Evolutionary conservation across 2,329 filamentous ascomycete genomes (phyloP), one percentile per base, ranked within the genome.

Genomic region (Fusarium illudens): DNA sequence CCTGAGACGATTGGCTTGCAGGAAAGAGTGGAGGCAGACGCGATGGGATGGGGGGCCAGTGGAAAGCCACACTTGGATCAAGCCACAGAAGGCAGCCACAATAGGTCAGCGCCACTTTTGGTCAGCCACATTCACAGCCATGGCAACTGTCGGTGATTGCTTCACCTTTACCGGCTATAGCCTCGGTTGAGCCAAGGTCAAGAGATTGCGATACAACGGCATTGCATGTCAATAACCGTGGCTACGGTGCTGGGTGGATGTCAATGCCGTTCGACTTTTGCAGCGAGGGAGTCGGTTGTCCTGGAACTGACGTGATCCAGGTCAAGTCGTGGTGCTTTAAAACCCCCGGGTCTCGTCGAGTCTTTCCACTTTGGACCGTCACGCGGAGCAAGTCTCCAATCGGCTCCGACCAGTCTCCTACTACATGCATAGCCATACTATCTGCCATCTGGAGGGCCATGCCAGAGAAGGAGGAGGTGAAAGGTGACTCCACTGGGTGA

Each of bases 21-120:
- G 65, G 37, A 50, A 51, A 42, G 39, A 62, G 65, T 66, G 65
- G 65, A 42, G 62, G 66, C n/a, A 27, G 34, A 34, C 33, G n/a
- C 20, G 20, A 33, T 32, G 32, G 48, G n/a, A n/a, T n/a, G n/a
- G n/a, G n/a, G 46, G 48, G 13, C 44, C 13, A 11, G 9, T 7
- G 9, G 4, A 32, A 32, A 57, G 62, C 66, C 66, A 70, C 66
- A 56, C 4, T 3, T 39, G 6, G 7, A 25, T 32, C 10, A 29
- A 32, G 53, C 44, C 42, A 56, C 51, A 34, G 4, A 17, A 6
- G 10, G 19, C 27, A 27, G 39, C 39, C 39, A 44, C 39, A 15
- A 27, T n/a, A 9, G 6, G 20, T 15, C 39, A 15, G 15, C 22
- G 39, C 39, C 39, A 44, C 39, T 17, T 27, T 9, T 27, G 6